Percentiles rank a stretch among this genome's conserved stretches.
Evolutionary conservation across 2,329 filamentous ascomycete genomes (phyloP).

Genomic region (Cordyceps fumosorosea): DNA sequence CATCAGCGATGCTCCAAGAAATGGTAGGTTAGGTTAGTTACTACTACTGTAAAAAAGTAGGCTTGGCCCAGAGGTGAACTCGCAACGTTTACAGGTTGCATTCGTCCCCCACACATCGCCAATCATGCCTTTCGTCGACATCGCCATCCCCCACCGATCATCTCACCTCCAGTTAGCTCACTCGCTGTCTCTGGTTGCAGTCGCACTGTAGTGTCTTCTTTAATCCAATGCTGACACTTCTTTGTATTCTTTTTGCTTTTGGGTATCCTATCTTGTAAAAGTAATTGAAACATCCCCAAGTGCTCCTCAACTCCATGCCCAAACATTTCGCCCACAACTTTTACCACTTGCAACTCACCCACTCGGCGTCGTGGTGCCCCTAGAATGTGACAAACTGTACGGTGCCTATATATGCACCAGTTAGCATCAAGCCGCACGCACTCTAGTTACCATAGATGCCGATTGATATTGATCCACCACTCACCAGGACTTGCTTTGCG

Average conservation of each 20-base stretch:
- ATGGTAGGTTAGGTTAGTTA: too few relatives aligned
- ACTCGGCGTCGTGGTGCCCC: constrained; percentile 52
- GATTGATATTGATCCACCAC: constrained; percentile 26
- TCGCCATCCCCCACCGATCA: background rate
- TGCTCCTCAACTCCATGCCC: background rate
- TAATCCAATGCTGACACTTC: background rate
- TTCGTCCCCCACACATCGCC: constrained; percentile 6
- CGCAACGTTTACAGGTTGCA: background rate
- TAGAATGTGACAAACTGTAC: constrained; percentile 63
- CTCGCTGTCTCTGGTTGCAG: background rate
- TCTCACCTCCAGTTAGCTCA: background rate
- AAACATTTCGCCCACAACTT: background rate
- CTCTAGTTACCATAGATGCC: too few relatives aligned
- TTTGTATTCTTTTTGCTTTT: background rate
- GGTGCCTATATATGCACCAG: constrained; percentile 47
- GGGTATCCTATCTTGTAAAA: background rate
- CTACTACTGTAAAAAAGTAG: too few relatives aligned
- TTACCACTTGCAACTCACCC: constrained; percentile 19
- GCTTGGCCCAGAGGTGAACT: background rate
- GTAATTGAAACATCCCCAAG: background rate
- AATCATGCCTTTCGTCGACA: background rate
- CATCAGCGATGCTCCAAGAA: too few relatives aligned
- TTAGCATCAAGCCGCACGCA: constrained; percentile 12
- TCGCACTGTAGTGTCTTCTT: background rate
- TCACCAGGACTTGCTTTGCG: constrained; percentile 87